A percentile compares a stretch with the other conserved stretches of the same genome.
Evolutionary conservation across 2,329 filamentous ascomycete species (phyloP).

Genomic region (Elsinoe batatas): DNA sequence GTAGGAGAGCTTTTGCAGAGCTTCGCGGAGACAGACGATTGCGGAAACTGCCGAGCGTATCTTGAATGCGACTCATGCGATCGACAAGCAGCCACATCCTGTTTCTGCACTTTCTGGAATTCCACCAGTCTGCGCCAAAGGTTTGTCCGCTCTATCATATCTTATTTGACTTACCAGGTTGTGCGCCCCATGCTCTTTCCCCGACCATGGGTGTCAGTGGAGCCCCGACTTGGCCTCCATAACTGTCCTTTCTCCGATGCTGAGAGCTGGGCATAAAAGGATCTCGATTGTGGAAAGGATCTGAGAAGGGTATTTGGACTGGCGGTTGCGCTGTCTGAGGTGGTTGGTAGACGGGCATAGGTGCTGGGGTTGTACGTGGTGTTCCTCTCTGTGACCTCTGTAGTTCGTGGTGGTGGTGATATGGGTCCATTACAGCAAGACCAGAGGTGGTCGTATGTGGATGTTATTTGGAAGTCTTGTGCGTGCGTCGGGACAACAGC

Average conservation of each 20-base stretch:
- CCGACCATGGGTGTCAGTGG: conserved; percentile 20
- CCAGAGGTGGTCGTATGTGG: not conserved
- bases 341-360: conserved; percentile 12
- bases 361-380: conserved; percentile 9
- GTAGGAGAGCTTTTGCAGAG: conserved; percentile 3
- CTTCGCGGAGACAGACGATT: conserved; percentile 6
- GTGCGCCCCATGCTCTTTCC: conserved; percentile 22
- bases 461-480: not conserved
- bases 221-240: conserved; percentile 28
- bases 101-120: not conserved
- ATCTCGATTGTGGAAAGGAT: conserved; percentile 39
- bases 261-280: conserved; percentile 35
- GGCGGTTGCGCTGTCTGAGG: conserved; percentile 30
- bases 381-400: conserved; percentile 6
- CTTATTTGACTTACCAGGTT: conserved; percentile 11
- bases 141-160: not conserved
- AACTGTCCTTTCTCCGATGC: conserved; percentile 32
- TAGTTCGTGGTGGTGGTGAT: conserved; percentile 4
- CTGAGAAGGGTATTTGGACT: conserved; percentile 37
- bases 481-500: not conserved
- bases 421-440: conserved; percentile 1
- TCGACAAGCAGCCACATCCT: not conserved
- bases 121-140: not conserved
- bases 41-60: conserved; percentile 11
- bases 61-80: conserved; percentile 8